These are phyloP conservation scores for Chytridium lagenaria DNA, from an alignment of 371 early-diverging fungal species.

Conservation along the genomic window DNA sequence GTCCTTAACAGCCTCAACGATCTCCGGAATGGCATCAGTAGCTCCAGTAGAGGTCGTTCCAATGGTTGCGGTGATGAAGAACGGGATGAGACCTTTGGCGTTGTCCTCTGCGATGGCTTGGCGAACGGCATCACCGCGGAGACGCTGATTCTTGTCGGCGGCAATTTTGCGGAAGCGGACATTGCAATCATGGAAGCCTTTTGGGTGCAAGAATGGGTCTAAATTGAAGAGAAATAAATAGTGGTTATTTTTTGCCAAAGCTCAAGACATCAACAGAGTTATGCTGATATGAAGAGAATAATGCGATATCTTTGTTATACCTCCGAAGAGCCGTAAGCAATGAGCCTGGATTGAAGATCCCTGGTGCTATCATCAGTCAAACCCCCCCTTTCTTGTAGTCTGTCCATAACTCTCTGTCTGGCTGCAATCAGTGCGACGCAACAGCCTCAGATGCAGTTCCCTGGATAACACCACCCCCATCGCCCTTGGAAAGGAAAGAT, in stretches of 20 bases:
- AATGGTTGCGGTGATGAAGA: slow-evolving; percentile 62
- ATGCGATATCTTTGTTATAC: background rate
- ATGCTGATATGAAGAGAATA: background rate
- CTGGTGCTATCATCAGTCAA: slow-evolving; percentile 32
- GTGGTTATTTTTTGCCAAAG: no score
- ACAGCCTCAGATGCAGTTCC: slow-evolving; percentile 62
- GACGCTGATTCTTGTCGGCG: slow-evolving; percentile 33
- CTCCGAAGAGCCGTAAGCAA: slow-evolving; percentile 59
- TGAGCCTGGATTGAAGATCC: slow-evolving; percentile 39
- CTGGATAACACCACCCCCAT: slow-evolving; percentile 70
- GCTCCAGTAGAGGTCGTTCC: slow-evolving; percentile 65
- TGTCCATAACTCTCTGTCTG: slow-evolving; percentile 48
- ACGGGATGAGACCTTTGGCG: slow-evolving; percentile 60
- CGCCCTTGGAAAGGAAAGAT: slow-evolving; percentile 52
- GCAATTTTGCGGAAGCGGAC: slow-evolving; percentile 42
- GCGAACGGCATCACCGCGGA: slow-evolving; percentile 36
- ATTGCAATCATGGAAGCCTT: slow-evolving; percentile 60
- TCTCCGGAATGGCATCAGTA: slow-evolving; percentile 59
- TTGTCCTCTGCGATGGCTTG: slow-evolving; percentile 54
- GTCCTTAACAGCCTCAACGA: slow-evolving; percentile 47
- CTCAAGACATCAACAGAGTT: no score
- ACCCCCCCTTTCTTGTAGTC: slow-evolving; percentile 26
- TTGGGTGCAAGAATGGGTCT: slow-evolving; percentile 60
- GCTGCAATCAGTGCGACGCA: slow-evolving; percentile 65
- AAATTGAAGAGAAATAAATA: slow-evolving; percentile 7